Evolutionary conservation across 305 asterid genomes (phyloP), one percentile per base, ranked within the genome.

Genomic region (Solanum hybrid): DNA sequence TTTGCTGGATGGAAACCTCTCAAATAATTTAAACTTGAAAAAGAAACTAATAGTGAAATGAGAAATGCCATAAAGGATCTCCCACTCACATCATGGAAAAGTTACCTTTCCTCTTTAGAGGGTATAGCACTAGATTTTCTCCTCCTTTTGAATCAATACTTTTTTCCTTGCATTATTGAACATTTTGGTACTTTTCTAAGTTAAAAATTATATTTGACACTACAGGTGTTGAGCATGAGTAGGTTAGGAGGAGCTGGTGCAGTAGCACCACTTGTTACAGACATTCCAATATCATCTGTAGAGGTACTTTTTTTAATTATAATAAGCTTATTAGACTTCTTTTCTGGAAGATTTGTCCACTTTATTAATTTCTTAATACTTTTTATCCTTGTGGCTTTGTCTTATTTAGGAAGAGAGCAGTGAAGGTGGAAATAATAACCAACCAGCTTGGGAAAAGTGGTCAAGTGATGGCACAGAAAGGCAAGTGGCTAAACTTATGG

Each of bases 211-310:
- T 88, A 78, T 33, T 74, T 90, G 46, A 39, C 57, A 24, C 34
- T 94, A 87, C 95, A 98, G 99, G 99, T 98, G 87, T 93, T 98
- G 95, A 98, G 99, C 94, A 96, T 98, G 98, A 98, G 99, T 92
- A 95, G 99, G 96, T 90, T 97, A 92, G 99, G 99, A 89, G 99
- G 97, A 91, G 98, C 98, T 78, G 98, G 98, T 40, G 98, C 99
- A 6, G 99, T 96, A 89, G 99, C 99, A 79, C 99, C 99, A 9
- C 98, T 97, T 69, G 99, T 95, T 92, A 95, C 98, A 57, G 99
- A 97, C 89, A 94, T 95, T 87, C 99, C 99, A 67, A 86, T 96
- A 90, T 94, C 98, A 69, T 94, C 97, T 3, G 93, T 94, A 40
- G 98, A 96, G 98, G 99, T 96, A 42, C n/a, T 91, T 91, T 33